These are phyloP conservation scores for Fusarium bactridioides DNA, from an alignment of 2,329 filamentous ascomycete genomes.

Conservation along the genomic window DNA sequence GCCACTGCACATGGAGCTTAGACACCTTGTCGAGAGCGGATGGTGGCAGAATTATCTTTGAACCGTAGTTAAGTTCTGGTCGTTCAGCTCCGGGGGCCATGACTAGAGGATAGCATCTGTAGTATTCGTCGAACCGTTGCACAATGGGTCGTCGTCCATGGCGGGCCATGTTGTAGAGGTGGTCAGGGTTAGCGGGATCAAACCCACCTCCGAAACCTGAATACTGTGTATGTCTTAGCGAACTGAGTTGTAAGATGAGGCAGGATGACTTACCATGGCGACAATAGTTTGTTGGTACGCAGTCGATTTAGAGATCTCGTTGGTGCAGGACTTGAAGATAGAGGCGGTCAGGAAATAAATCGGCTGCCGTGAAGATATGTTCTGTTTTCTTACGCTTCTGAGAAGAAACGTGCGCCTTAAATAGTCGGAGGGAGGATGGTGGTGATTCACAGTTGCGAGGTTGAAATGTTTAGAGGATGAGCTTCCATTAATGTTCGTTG, in stretches of 20 bases:
- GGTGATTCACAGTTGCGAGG: not conserved
- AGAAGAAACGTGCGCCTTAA: not conserved
- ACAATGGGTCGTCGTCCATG: conserved; percentile 57
- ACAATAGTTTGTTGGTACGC: not conserved
- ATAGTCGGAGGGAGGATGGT: not conserved
- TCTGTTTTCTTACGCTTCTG: not conserved
- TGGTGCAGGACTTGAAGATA: not conserved
- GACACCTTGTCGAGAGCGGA: conserved; percentile 97
- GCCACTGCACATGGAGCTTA: conserved; percentile 94
- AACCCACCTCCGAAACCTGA: conserved; percentile 53
- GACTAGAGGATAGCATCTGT: conserved; percentile 92
- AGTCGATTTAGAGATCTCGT: conserved; percentile 10
- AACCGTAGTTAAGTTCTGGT: conserved; percentile 91
- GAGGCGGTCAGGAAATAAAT: conserved; percentile 28
- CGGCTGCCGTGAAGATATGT: not conserved
- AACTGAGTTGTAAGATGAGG: not conserved
- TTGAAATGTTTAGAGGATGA: conserved; percentile 16
- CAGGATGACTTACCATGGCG: conserved; percentile 33
- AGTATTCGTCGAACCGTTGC: conserved; percentile 97
- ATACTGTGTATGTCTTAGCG: conserved; percentile 35
- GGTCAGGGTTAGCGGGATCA: conserved; percentile 57
- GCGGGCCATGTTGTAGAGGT: conserved; percentile 59
- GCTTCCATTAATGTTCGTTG: conserved; percentile 18
- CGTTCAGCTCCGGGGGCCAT: conserved; percentile 94
- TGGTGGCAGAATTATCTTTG: conserved; percentile 97